These are phyloP conservation scores for Salvia sclarea DNA, from an alignment of 305 asterid genomes.

Conservation along the genomic window DNA sequence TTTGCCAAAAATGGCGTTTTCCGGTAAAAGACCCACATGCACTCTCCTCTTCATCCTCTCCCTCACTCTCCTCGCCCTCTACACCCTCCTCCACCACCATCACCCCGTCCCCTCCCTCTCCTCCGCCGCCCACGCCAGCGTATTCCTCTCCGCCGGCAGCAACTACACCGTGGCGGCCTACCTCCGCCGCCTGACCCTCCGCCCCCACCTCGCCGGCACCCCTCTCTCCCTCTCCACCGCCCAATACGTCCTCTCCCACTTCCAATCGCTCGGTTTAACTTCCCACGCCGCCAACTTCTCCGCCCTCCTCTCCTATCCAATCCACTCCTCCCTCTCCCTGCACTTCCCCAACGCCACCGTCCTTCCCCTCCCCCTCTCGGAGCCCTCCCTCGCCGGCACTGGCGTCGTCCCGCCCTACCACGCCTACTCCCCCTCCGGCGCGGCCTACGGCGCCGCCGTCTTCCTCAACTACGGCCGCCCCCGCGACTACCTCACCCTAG, in stretches of 20 bases:
- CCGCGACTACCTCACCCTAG: conserved; percentile 60
- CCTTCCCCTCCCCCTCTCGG: conserved; percentile 45
- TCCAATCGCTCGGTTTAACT: conserved; percentile 52
- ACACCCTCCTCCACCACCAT: conserved; percentile 45
- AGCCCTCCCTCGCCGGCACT: conserved; percentile 43
- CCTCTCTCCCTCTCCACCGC: conserved; percentile 58
- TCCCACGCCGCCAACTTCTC: conserved; percentile 61
- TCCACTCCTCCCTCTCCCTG: conserved; percentile 55
- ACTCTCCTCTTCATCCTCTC: conserved; percentile 43
- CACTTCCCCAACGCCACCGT: conserved; percentile 50
- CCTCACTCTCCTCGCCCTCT: conserved; percentile 45
- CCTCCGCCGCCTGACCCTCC: conserved; percentile 88
- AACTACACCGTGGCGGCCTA: conserved; percentile 74
- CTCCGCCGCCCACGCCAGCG: conserved; percentile 29
- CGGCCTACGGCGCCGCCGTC: conserved; percentile 62
- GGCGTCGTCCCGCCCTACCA: conserved; percentile 77
- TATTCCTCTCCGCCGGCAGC: conserved; percentile 66
- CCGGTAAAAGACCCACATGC: conserved; percentile 45
- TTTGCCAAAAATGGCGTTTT: conserved; percentile 34
- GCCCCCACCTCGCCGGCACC: conserved; percentile 93
- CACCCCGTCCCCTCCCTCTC: conserved; percentile 27
- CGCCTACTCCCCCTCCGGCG: conserved; percentile 89
- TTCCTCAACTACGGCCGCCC: conserved; percentile 81
- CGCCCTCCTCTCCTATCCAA: conserved; percentile 75
- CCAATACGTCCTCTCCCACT: conserved; percentile 63